These are phyloP conservation scores for Castanospermum australe DNA, from an alignment of 306 rosid genomes.

Conservation along the genomic window DNA sequence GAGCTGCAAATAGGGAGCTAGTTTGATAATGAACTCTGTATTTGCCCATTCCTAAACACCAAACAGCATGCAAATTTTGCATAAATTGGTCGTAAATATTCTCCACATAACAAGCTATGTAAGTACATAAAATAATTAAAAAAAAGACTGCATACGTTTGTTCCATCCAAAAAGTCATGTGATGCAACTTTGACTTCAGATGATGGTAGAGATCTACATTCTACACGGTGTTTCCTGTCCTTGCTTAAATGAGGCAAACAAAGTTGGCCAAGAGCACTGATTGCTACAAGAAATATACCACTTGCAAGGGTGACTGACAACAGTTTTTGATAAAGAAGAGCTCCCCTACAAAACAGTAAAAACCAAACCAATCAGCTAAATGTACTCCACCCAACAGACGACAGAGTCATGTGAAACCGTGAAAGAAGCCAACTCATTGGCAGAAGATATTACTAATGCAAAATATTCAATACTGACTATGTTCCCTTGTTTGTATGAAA, in stretches of 20 bases:
- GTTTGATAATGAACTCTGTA: neutral
- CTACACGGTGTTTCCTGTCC: conserved; percentile 39
- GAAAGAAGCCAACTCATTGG: neutral
- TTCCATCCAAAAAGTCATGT: conserved; percentile 42
- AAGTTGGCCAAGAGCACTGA: conserved; percentile 62
- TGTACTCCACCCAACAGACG: conserved; percentile 10
- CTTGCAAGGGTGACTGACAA: conserved; percentile 60
- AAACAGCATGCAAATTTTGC: neutral
- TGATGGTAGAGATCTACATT: conserved; percentile 46
- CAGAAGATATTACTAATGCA: neutral
- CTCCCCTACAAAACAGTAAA: conserved; percentile 62
- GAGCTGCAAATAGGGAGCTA: neutral
- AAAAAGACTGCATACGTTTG: conserved; percentile 47
- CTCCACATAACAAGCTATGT: neutral
- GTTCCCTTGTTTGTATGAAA: neutral
- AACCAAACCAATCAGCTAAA: conserved; percentile 3
- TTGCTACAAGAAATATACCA: conserved; percentile 70
- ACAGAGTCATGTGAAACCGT: neutral
- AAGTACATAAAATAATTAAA: neutral
- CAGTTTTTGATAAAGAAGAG: conserved; percentile 46
- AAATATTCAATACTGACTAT: neutral
- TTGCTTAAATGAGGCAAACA: conserved; percentile 46
- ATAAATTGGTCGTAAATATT: neutral
- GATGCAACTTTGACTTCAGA: conserved; percentile 46
- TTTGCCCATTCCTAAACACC: neutral